Evolutionary conservation across 108 stramenopile species (phyloP), one percentile per base, ranked within the genome.

Genomic region (Cyclostephanos tholiformis): DNA sequence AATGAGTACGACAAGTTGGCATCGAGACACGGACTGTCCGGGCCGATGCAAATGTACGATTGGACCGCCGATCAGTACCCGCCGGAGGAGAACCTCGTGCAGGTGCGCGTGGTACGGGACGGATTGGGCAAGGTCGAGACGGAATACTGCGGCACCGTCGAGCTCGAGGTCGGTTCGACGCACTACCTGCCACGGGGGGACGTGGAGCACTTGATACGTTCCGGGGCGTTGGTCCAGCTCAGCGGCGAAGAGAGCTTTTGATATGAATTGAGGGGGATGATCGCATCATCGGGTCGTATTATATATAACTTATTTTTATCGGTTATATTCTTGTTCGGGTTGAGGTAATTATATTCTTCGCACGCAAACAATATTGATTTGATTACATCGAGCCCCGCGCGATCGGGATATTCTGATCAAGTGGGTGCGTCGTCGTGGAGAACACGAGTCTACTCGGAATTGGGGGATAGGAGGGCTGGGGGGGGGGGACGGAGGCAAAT

Each of bases 161-260:
- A 77, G 44, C 78, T 97, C 52, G 87, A 89, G 62, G 69, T 84
- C 66, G 97, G 97, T 19, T 87, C 89, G 16, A 85, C 83, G 35
- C 94, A 97, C 75, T 91, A 89, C 66, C 81, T 98, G 81, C 91
- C 93, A 6, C 80, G 90, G 49, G 64, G 80, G 46, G 97, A 98
- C 78, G 95, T 96, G 51, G 89, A 94, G 76, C 87, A 87, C 35
- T 87, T 95, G 65, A 81, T 97, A 50, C 83, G 91, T 29, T 84
- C 91, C 65, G 97, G 97, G 11, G 67, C 82, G 13, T 63, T 97
- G 69, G 84, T 91, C 71, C 88, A 96, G 64, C 63, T 89, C 43
- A 85, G 88, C 58, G 88, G 89, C 69, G 93, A 95, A 75, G 94
- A 92, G 77, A 57, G 72, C 53, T 65, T 66, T 76, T 62, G 61